These are phyloP conservation scores for Pleoardoris graminearum DNA, from an alignment of 2,329 filamentous ascomycete genomes.

Conservation along the genomic window DNA sequence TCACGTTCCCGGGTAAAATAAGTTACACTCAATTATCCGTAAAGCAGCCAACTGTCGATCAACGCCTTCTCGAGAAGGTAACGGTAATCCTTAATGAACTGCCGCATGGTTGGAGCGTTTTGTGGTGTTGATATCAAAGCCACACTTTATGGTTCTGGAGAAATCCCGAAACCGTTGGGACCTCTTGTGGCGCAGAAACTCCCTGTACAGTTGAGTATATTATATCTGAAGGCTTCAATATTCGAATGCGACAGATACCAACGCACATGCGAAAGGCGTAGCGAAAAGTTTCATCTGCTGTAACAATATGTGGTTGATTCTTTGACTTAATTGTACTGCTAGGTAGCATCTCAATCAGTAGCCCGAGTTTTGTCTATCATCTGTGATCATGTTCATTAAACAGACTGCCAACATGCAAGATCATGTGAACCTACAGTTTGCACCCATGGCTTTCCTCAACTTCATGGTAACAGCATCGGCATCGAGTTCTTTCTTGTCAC, in stretches of 20 bases:
- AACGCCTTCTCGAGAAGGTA: neutral
- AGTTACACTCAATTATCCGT: slow-evolving; percentile 1
- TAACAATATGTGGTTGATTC: neutral
- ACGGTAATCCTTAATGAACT: slow-evolving; percentile 1
- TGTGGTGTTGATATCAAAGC: neutral
- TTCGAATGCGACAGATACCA: neutral
- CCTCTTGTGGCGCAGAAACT: neutral
- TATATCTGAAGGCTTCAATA: too few species aligned
- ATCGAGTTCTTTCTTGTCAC: slow-evolving; percentile 63
- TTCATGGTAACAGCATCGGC: slow-evolving; percentile 64
- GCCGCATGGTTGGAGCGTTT: slow-evolving; percentile 2
- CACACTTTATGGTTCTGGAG: neutral
- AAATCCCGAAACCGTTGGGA: neutral
- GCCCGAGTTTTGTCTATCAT: slow-evolving; percentile 13
- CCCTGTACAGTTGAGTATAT: neutral
- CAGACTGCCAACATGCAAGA: neutral
- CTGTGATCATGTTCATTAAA: slow-evolving; percentile 3
- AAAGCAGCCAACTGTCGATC: slow-evolving; percentile 3
- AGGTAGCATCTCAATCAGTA: slow-evolving; percentile 6
- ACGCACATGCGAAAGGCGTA: neutral
- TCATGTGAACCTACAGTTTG: slow-evolving; percentile 63
- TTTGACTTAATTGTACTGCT: neutral
- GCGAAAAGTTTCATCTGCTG: neutral
- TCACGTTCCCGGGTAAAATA: slow-evolving; percentile 3
- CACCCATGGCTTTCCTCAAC: slow-evolving; percentile 68